A percentile compares a stretch with the other conserved stretches of the same genome.
Conservation (phyloP, 192 early-diverging fungal species). For the Backusella psychrophila region DNA sequence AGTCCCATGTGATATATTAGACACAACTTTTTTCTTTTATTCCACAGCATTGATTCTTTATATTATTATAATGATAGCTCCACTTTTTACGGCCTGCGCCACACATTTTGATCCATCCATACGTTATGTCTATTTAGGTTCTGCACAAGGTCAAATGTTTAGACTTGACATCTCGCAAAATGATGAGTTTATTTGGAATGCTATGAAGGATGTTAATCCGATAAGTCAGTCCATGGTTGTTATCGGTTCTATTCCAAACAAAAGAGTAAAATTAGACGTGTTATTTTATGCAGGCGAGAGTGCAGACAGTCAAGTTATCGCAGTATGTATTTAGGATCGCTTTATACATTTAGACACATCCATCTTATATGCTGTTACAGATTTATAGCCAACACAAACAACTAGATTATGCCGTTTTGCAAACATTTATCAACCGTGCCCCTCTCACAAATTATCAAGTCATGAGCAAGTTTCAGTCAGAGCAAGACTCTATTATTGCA, state of each 20-base stretch:
- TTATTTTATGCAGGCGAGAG: slow-evolving; percentile 29
- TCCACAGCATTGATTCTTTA: background rate
- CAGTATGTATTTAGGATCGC: background rate
- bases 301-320: slow-evolving; percentile 26
- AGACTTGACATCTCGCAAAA: background rate
- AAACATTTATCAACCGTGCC: slow-evolving; percentile 22
- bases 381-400: background rate
- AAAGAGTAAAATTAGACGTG: background rate
- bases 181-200: slow-evolving; percentile 1
- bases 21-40: background rate
- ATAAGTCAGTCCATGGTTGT: slow-evolving; percentile 23
- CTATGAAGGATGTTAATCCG: background rate
- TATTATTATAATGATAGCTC: background rate
- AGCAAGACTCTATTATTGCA: slow-evolving; percentile 5
- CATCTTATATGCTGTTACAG: background rate
- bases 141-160: slow-evolving; percentile 17
- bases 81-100: slow-evolving; percentile 24
- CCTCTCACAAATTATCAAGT: slow-evolving; percentile 22
- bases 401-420: background rate
- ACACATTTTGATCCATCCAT: background rate
- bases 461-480: background rate
- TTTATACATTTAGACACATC: background rate
- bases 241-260: background rate
- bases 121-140: slow-evolving; percentile 12
- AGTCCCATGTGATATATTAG: no score